Percentiles rank a stretch among this genome's conserved stretches.
phyloP scores from a whole-genome alignment of 441 rosid genomes.

The Brassica balearica region DNA sequence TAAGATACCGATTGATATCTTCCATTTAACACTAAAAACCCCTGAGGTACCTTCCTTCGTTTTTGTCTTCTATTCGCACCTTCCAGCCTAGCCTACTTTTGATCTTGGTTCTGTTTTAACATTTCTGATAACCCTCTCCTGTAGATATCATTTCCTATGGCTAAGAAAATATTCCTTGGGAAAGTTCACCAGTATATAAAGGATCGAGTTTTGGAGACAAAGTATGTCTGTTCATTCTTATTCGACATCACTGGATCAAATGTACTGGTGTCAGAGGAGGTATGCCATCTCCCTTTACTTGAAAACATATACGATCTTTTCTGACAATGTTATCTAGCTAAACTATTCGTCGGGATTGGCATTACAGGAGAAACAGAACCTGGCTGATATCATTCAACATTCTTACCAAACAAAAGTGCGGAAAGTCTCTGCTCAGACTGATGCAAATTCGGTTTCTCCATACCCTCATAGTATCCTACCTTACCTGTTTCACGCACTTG shows the following conservation, averaged over 20 bases:
- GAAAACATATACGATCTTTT: constrained; percentile 17
- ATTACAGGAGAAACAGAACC: constrained; percentile 90
- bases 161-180: constrained; percentile 73
- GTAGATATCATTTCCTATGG: constrained; percentile 85
- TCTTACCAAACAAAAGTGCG: constrained; percentile 86
- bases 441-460: constrained; percentile 57
- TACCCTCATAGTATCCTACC: constrained; percentile 83
- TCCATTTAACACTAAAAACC: constrained; percentile 73
- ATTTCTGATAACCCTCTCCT: constrained; percentile 37
- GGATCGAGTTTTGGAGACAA: constrained; percentile 89
- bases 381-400: constrained; percentile 89
- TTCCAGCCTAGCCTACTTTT: constrained; percentile 3
- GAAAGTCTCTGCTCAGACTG: constrained; percentile 73
- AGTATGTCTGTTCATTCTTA: constrained; percentile 89
- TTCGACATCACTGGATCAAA: constrained; percentile 58
- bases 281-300: constrained; percentile 46
- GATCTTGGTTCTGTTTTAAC: constrained; percentile 27
- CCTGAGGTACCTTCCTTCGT: constrained; percentile 66
- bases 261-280: constrained; percentile 80
- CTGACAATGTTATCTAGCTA: constrained; percentile 26
- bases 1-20: constrained; percentile 82
- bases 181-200: constrained; percentile 95
- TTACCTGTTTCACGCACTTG: constrained; percentile 83
- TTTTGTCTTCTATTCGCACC: constrained; percentile 11
- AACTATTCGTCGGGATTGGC: constrained; percentile 32